Evolutionary conservation across 495 filamentous ascomycete species (phyloP).

Genomic region (Daldinia concentrica): DNA sequence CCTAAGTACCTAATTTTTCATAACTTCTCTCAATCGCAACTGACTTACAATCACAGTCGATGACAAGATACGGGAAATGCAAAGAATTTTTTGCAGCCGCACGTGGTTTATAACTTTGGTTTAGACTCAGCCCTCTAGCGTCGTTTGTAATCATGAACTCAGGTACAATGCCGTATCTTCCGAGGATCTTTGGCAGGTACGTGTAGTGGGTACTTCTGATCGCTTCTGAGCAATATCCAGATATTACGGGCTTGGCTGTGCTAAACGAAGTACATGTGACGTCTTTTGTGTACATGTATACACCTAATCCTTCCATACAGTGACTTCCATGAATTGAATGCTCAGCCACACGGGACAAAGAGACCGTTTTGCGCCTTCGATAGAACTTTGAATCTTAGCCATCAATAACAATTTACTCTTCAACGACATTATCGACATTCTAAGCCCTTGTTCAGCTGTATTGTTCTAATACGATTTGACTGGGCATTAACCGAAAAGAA

Average conservation of each 20-base stretch:
- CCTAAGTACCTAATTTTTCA: too few species aligned
- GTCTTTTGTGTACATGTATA: conserved; percentile 8
- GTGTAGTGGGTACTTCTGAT: conserved; percentile 5
- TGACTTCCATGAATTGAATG: conserved; percentile 17
- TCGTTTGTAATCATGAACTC: not conserved
- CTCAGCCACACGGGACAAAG: conserved; percentile 30
- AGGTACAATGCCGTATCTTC: conserved; percentile 3
- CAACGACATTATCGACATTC: conserved; percentile 11
- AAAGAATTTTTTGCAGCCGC: not conserved
- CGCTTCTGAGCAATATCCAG: not conserved
- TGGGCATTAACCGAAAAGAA: not conserved
- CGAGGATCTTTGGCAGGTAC: not conserved
- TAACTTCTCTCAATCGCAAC: not conserved
- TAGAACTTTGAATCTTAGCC: conserved; percentile 10
- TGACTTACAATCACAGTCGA: not conserved
- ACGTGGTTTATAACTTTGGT: not conserved
- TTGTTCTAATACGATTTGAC: conserved; percentile 16
- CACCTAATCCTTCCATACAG: not conserved
- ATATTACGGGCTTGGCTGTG: not conserved
- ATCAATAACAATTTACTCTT: conserved; percentile 11
- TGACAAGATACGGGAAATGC: not conserved
- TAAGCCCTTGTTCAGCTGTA: conserved; percentile 18
- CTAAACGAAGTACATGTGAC: conserved; percentile 29
- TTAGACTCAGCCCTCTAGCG: not conserved
- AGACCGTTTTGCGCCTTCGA: conserved; percentile 16